Conservation (phyloP, 192 early-diverging fungal species). For the Cladochytrium replicatum region DNA sequence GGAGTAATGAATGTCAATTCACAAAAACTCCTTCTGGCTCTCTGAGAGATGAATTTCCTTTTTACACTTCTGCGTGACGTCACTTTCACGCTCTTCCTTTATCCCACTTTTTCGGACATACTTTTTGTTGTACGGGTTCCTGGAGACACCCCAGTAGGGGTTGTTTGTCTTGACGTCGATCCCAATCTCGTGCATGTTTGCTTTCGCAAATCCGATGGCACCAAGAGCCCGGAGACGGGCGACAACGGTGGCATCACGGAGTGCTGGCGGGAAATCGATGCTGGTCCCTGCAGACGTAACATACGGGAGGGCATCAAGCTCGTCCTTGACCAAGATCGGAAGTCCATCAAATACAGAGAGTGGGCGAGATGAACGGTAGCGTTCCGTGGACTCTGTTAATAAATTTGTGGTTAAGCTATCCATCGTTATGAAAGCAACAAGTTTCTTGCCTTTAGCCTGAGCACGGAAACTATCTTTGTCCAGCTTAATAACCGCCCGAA, state of each 20-base stretch:
- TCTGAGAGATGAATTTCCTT: too few species aligned
- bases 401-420: neutral
- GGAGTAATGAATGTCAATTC: neutral
- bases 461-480: constrained; percentile 23
- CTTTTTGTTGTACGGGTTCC: constrained; percentile 50
- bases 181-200: constrained; percentile 69
- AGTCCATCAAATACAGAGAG: constrained; percentile 64
- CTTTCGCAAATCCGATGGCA: constrained; percentile 54
- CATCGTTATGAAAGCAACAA: neutral
- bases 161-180: constrained; percentile 54
- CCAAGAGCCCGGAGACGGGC: constrained; percentile 44
- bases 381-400: constrained; percentile 29
- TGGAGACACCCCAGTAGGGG: constrained; percentile 43
- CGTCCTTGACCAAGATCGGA: constrained; percentile 65
- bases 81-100: too few species aligned
- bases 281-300: constrained; percentile 36
- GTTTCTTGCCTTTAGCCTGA: constrained; percentile 40
- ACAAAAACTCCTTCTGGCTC: neutral
- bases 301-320: constrained; percentile 46
- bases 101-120: too few species aligned
- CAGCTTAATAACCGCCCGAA: constrained; percentile 12
- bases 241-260: constrained; percentile 50
- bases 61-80: too few species aligned
- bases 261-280: constrained; percentile 33
- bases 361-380: constrained; percentile 37